Conservation (phyloP, 345 rosid species). For the Lenwebbia sp. region DNA sequence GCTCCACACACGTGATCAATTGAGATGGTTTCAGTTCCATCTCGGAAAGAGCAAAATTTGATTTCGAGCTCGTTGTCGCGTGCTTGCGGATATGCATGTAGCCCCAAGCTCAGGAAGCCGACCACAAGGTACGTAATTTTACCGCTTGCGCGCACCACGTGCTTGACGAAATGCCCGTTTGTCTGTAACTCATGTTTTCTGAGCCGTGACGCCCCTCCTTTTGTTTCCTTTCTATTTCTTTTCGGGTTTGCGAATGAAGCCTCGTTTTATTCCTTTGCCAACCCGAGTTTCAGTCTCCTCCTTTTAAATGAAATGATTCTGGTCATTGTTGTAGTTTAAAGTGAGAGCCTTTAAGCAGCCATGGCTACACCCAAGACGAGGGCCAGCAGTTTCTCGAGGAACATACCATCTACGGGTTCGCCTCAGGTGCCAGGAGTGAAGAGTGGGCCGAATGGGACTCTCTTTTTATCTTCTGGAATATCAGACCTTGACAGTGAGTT, state of each 20-base stretch:
- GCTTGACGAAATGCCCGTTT: neutral
- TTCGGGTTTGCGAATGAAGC: neutral
- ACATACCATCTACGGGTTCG: constrained; percentile 23
- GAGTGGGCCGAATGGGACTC: constrained; percentile 75
- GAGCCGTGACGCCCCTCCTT: neutral
- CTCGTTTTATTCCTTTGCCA: neutral
- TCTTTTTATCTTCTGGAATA: constrained; percentile 65
- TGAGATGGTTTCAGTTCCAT: neutral
- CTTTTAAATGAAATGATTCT: neutral
- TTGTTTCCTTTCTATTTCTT: no score
- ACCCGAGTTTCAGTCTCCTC: neutral
- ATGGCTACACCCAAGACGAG: constrained; percentile 68
- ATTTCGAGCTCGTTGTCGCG: neutral
- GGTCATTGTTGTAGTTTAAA: neutral
- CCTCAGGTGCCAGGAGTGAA: constrained; percentile 59
- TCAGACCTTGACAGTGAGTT: constrained; percentile 81
- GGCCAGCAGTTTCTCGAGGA: constrained; percentile 77
- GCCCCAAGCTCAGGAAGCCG: neutral
- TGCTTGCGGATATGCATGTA: neutral
- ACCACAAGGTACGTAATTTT: neutral
- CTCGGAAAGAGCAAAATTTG: neutral
- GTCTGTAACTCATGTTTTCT: neutral
- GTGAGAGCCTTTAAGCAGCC: neutral
- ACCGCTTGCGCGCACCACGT: neutral
- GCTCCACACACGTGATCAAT: neutral